Evolutionary conservation across 73 alveolate species (phyloP).

Genomic region (Uronychia binucleata): DNA sequence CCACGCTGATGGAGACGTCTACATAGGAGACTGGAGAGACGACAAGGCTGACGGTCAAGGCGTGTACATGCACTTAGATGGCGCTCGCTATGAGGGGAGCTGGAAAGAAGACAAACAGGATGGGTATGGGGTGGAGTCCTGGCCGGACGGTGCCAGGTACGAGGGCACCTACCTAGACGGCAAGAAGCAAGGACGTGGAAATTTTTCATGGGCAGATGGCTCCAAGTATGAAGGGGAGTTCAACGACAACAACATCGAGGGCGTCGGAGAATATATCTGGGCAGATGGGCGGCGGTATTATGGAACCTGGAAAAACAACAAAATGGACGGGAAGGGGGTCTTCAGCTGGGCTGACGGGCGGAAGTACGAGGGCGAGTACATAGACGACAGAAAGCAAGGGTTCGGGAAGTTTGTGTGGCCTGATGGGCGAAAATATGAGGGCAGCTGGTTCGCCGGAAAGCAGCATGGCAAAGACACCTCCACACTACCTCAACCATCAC

Average conservation of each 20-base stretch:
- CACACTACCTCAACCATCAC: too few relatives aligned
- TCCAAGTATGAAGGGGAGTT: constrained; percentile 53
- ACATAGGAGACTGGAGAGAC: background rate
- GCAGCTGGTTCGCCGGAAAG: too few relatives aligned
- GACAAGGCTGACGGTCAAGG: background rate
- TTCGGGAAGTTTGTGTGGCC: constrained; percentile 45
- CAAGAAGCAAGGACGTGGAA: constrained; percentile 56
- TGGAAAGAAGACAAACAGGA: background rate
- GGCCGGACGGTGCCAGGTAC: background rate
- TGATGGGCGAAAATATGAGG: constrained; percentile 59
- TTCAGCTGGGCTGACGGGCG: constrained; percentile 27
- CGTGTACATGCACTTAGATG: background rate
- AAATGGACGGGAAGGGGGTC: constrained; percentile 47
- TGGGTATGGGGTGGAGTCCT: background rate
- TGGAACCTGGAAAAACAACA: constrained; percentile 48
- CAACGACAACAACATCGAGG: constrained; percentile 34
- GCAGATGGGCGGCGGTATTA: constrained; percentile 47
- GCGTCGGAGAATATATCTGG: constrained; percentile 45
- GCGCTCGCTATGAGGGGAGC: background rate
- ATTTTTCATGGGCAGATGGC: constrained; percentile 39
- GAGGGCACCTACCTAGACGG: constrained; percentile 38
- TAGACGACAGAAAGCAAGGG: constrained; percentile 50
- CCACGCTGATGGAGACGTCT: background rate
- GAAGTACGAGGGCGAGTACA: constrained; percentile 46
- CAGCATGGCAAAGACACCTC: too few relatives aligned